Evolutionary conservation across 306 rosid genomes (phyloP).

Genomic region (Gleditsia sinensis): DNA sequence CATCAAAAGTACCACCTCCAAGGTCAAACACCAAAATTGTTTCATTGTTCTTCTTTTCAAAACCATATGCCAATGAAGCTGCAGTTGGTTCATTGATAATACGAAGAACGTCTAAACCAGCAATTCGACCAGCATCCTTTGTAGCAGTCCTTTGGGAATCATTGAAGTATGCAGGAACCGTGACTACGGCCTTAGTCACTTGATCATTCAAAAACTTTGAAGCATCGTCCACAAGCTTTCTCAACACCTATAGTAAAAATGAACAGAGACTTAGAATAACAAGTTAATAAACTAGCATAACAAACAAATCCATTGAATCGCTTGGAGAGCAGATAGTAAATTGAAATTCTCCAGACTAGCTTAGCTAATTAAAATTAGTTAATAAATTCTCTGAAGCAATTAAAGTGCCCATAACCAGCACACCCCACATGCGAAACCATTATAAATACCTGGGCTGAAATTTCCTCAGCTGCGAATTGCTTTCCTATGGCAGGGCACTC

Average conservation of each 20-base stretch:
- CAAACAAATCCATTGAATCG: not conserved
- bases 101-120: constrained; percentile 93
- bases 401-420: not conserved
- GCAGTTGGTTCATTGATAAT: constrained; percentile 96
- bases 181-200: constrained; percentile 93
- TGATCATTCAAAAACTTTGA: constrained; percentile 93
- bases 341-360: not conserved
- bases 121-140: constrained; percentile 93
- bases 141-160: constrained; percentile 98
- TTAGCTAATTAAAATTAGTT: not conserved
- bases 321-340: not conserved
- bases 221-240: constrained; percentile 98
- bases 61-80: constrained; percentile 93
- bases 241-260: constrained; percentile 48
- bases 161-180: constrained; percentile 96
- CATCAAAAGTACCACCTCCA: constrained; percentile 98
- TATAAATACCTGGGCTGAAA: constrained; percentile 79
- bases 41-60: constrained; percentile 91
- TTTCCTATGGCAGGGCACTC: constrained; percentile 87
- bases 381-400: not conserved
- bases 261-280: not conserved
- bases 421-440: not conserved
- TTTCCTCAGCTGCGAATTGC: constrained; percentile 85
- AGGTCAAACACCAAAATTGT: constrained; percentile 96
- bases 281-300: not conserved